Evolutionary conservation across 1,284 basidiomycete species (phyloP).

Genomic region (Sutorius eximius): DNA sequence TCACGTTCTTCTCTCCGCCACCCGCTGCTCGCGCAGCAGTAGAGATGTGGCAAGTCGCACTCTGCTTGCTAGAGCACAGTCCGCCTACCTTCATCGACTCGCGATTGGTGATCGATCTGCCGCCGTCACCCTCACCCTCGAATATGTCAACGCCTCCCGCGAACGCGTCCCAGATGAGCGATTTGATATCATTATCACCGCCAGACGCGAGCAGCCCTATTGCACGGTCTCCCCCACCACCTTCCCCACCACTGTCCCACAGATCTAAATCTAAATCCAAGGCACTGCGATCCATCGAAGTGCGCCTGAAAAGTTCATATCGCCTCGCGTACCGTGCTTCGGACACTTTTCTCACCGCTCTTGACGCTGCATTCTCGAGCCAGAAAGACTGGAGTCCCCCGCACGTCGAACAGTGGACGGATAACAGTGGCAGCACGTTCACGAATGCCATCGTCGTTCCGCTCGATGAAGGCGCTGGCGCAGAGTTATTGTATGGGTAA

Average conservation of each 20-base stretch:
- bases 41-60: constrained; percentile 52
- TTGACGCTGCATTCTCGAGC: constrained; percentile 3
- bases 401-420: constrained; percentile 16
- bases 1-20: constrained; percentile 50
- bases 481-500: constrained; percentile 58
- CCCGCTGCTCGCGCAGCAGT: constrained; percentile 13
- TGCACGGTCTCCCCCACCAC: not conserved
- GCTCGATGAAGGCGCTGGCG: constrained; percentile 38
- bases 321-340: constrained; percentile 24
- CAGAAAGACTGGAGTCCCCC: constrained; percentile 13
- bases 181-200: constrained; percentile 17
- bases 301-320: constrained; percentile 17
- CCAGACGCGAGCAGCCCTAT: not conserved
- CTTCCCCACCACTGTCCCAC: not conserved
- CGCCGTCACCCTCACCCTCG: constrained; percentile 11
- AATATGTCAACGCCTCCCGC: not conserved
- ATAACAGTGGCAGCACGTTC: constrained; percentile 10
- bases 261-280: constrained; percentile 13
- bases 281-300: constrained; percentile 5
- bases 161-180: not conserved
- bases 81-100: constrained; percentile 62
- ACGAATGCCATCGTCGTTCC: constrained; percentile 38
- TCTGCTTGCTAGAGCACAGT: constrained; percentile 57
- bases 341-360: not conserved
- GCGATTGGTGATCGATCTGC: constrained; percentile 51